Evolutionary conservation across 768 basidiomycete genomes (phyloP), one percentile per base, ranked within the genome.

Genomic region (Pisolithus microcarpus): DNA sequence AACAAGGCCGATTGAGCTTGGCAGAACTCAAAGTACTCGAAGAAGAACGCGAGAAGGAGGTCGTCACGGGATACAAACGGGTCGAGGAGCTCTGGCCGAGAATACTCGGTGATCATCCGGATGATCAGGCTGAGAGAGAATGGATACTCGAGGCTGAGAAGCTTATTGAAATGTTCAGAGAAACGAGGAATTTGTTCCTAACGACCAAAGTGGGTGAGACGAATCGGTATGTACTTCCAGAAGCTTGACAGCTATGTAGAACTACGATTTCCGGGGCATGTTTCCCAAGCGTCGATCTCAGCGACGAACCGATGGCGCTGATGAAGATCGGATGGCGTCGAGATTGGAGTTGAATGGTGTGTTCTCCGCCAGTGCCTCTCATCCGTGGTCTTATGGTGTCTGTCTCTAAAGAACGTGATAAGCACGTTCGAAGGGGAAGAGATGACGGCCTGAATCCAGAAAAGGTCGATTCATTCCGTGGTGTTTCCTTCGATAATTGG

Each of bases 141-240:
- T 97, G 93, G 87, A 70, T 95, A 56, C 62, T 84, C 26, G 84
- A 91, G 58, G 91, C 91, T 0, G 89, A 91, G 62, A 85, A 81
- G 58, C 72, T 99, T 43, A 78, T 96, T 4, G 93, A 96, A 53
- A 84, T 80, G 64, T 97, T 93, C 69, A 73, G 95, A 48, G 85
- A 92, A 70, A 93, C 93, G 1, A 77, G 84, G 54, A 80, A 83
- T 54, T 63, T 97, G 55, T 99, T 95, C 62, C 75, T 85, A 58
- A 82, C 85, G 2, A 84, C 84, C 26, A 70, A 84, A 58, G 92
- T 92, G 53, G 58, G 81, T 68, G 49, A 58, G 13, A 34, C 66
- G n/a, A 39, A 21, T 37, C 16, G 15, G 4, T 39, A 45, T 37
- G 34, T 0, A 7, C 46, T 24, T 45, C 1, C 30, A 4, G 39